Base-by-base conservation (phyloP, 768 basidiomycete species). In the Amanita muscaria region DNA sequence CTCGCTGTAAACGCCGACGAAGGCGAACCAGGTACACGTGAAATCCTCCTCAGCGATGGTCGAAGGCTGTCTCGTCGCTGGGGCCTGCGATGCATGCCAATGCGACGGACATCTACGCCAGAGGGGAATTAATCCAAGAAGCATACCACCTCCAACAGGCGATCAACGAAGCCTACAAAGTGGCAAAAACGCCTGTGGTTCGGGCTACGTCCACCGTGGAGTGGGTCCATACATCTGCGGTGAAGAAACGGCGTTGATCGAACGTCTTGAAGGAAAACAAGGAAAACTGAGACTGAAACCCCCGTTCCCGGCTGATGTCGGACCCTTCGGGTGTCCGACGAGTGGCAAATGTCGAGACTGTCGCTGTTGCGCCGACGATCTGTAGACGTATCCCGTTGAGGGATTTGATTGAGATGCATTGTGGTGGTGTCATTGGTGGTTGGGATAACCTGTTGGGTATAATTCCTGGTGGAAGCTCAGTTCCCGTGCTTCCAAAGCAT, bases 91-190 rank as follows among this genome's bases (percentile, higher is more conserved):
- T 99, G 94, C 97, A 98, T 65, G 94, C 93, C 30, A 92, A 64
- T 36, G 93, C 93, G 0, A 94, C 94, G n/a, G 98, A 98, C 73
- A 98, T 99, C 64, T 99, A 99, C 68, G 91, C 97, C 57, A 92
- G 94, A 49, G 94, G 94, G 52, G 94, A 99, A 64, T 99, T 98
- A 68, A 81, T 85, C 65, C 90, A 93, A 61, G 94, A 97, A 63
- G 93, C 93, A 0, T 74, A 79, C 0, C 92, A 96, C 62, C 77
- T 97, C 31, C 88, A 93, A 62, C 88, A 93, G 61, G 94, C 94
- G 42, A 96, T 99, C 64, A 75, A 81, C 53, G 93, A 97, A 58
- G 93, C 94, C 2, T 97, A 99, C 69, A 79, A 80, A 40, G 80
- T 46, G 94, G 94, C 46, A 85, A 87, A 63, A 74, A 96, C 59